Evolutionary conservation across 345 rosid genomes (phyloP), one percentile per base, ranked within the genome.

Genomic region (Angophora floribunda): DNA sequence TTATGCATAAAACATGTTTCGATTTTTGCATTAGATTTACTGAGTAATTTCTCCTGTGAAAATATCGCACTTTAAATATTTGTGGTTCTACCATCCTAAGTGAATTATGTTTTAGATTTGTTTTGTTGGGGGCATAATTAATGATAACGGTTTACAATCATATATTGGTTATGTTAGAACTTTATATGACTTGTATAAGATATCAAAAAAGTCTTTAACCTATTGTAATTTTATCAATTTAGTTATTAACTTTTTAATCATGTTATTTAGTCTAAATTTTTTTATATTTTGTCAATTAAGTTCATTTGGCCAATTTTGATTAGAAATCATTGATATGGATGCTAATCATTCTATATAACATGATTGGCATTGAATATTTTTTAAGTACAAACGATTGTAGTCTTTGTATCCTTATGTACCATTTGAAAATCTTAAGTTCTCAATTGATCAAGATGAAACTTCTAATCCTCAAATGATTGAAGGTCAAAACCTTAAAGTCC

Each of bases 261-360:
- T 22, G 4, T 55, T 22, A 0, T 55, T 55, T 21, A 8, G 61
- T 22, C 0, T 59, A 11, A 59, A 5, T 0, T 0, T 59, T 59
- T 59, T 26, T 3, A 26, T 6, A 26, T 59, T 2, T 11, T 11
- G 12, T 0, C 15, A 11, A 59, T 59, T 5, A 7, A 59, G 3
- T 0, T 1, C 5, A 26, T 59, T 11, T 1, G 4, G 28, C 0
- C 13, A 12, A 26, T 26, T 59, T 59, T 12, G 30, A 26, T 9
- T 12, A 2, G 4, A 36, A 36, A 36, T 4, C 41, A 36, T 36
- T 36, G 41, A 36, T 36, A 2, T 36, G 41, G 41, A 36, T 36
- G 41, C 41, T 4, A 36, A 36, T 36, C 41, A 36, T 36, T 4
- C 41, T 36, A 36, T 4, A 36, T 36, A 36, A 36, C 41, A 36